phyloP scores from a whole-genome alignment of 495 filamentous ascomycete species.

The Letharia columbiana region DNA sequence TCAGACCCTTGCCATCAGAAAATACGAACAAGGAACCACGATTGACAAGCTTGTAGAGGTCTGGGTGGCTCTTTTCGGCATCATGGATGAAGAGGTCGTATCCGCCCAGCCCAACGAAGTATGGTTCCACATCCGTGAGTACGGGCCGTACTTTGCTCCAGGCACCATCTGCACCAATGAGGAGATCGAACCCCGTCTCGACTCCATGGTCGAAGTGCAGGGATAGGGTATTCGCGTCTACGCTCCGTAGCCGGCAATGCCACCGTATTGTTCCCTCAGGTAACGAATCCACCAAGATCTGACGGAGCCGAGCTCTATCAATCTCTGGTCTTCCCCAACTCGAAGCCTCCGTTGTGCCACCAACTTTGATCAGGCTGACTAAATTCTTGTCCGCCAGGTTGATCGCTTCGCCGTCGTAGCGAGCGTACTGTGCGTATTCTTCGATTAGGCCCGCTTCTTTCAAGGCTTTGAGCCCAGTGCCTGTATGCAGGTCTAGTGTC shows the following conservation, averaged over 20 bases:
- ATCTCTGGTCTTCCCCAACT: slow-evolving; percentile 41
- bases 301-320: slow-evolving; percentile 36
- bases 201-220: slow-evolving; percentile 28
- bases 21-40: slow-evolving; percentile 38
- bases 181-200: slow-evolving; percentile 39
- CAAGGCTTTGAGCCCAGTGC: slow-evolving; percentile 45
- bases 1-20: slow-evolving; percentile 33
- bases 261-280: slow-evolving; percentile 24
- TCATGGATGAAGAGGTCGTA: slow-evolving; percentile 33
- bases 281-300: slow-evolving; percentile 32
- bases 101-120: slow-evolving; percentile 40
- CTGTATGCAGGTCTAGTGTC: slow-evolving; percentile 46
- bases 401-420: slow-evolving; percentile 36
- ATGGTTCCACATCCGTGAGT: slow-evolving; percentile 40
- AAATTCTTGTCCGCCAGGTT: slow-evolving; percentile 30
- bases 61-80: slow-evolving; percentile 28
- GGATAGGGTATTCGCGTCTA: slow-evolving; percentile 17
- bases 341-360: slow-evolving; percentile 16
- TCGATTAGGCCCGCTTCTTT: slow-evolving; percentile 42
- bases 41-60: slow-evolving; percentile 36
- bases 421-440: slow-evolving; percentile 38
- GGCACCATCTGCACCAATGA: slow-evolving; percentile 57
- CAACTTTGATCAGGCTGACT: slow-evolving; percentile 27
- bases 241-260: slow-evolving; percentile 18
- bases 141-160: slow-evolving; percentile 46